Percentiles rank a stretch among this genome's conserved stretches.
Evolutionary conservation across 352 stramenopile species (phyloP).

Genomic region (Phytophthora boehmeriae): DNA sequence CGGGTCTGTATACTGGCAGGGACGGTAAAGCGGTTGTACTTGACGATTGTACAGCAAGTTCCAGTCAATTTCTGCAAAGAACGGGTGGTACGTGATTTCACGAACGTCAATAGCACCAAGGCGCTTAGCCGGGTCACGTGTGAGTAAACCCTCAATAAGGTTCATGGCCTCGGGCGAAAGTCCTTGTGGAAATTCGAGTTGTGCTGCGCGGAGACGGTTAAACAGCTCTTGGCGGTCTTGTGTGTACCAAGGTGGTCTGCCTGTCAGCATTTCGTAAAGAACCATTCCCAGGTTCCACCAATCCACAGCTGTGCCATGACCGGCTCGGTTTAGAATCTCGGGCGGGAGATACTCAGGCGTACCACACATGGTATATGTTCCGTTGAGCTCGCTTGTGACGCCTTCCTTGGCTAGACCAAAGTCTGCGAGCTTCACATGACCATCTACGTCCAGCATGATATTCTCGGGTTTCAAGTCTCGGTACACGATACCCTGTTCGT

Average conservation of each 20-base stretch:
- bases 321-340: conserved; percentile 81
- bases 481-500: conserved; percentile 87
- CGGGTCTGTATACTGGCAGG: conserved; percentile 83
- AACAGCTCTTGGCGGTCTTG: conserved; percentile 83
- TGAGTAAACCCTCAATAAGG: conserved; percentile 88
- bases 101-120: conserved; percentile 86
- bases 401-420: conserved; percentile 84
- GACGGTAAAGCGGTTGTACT: conserved; percentile 78
- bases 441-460: conserved; percentile 88
- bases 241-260: conserved; percentile 79
- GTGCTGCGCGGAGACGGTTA: conserved; percentile 60
- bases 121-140: conserved; percentile 91
- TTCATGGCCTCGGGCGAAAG: conserved; percentile 74
- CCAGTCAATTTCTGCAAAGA: conserved; percentile 86
- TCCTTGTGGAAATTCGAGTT: conserved; percentile 78
- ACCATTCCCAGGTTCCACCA: conserved; percentile 89
- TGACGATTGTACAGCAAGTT: conserved; percentile 79
- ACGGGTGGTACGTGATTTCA: conserved; percentile 84
- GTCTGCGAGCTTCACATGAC: conserved; percentile 83
- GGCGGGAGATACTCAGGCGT: conserved; percentile 88
- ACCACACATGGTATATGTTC: conserved; percentile 86
- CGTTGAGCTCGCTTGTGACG: conserved; percentile 70
- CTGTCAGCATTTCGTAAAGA: conserved; percentile 85
- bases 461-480: conserved; percentile 87
- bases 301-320: conserved; percentile 82